Conservation (phyloP, 257 asterid genomes). For the Nicotiana knightiana region DNA sequence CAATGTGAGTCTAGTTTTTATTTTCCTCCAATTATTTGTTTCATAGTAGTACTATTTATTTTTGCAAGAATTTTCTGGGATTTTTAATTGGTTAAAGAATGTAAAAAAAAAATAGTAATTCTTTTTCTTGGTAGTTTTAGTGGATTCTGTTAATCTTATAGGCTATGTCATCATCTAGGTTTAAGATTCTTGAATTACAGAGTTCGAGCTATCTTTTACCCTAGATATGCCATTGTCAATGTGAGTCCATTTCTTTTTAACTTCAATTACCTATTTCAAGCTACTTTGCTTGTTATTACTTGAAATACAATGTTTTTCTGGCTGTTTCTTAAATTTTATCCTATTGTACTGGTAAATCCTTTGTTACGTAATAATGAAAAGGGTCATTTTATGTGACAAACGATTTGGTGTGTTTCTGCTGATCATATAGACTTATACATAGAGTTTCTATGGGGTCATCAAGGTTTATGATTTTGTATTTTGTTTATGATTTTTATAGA, state of each 20-base stretch:
- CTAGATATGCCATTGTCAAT: not conserved
- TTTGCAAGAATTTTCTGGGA: not conserved
- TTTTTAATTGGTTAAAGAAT: not conserved
- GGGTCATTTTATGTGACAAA: too few relatives aligned
- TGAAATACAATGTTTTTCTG: not conserved
- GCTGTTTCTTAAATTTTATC: too few relatives aligned
- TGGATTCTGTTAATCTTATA: not conserved
- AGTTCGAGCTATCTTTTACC: slow-evolving; percentile 50
- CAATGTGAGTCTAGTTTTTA: slow-evolving; percentile 33
- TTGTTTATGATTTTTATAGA: not conserved
- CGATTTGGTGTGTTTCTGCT: not conserved
- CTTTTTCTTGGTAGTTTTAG: not conserved
- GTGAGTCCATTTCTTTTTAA: slow-evolving; percentile 17
- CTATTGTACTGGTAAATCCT: too few relatives aligned
- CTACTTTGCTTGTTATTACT: not conserved
- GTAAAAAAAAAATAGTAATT: not conserved
- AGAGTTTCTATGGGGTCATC: not conserved
- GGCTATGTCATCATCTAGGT: not conserved
- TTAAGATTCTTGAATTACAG: slow-evolving; percentile 36
- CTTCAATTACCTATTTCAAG: too few relatives aligned
- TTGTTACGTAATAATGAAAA: too few relatives aligned
- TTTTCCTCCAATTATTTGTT: too few relatives aligned
- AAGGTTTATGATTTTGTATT: not conserved
- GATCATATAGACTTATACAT: not conserved
- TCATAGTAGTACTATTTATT: too few relatives aligned